phyloP scores from a whole-genome alignment of 306 rosid genomes.

The Hylodesmum podocarpum region DNA sequence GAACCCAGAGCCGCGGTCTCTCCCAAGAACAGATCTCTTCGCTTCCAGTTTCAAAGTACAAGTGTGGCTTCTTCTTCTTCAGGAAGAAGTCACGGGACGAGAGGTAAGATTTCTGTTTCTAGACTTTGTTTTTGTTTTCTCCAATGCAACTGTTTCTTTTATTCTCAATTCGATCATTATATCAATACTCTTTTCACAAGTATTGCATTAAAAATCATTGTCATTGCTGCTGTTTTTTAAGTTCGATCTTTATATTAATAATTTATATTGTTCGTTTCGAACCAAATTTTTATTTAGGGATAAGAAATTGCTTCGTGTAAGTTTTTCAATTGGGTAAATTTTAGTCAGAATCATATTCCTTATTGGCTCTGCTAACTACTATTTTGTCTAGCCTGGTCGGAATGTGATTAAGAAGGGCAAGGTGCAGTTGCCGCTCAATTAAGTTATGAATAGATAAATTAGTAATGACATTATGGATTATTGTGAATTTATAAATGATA shows the following conservation, averaged over 20 bases:
- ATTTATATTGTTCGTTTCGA: background rate
- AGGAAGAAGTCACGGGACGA: slow-evolving; percentile 66
- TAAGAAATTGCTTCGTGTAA: background rate
- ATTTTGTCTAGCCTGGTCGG: background rate
- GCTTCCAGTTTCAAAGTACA: slow-evolving; percentile 79
- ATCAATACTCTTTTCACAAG: background rate
- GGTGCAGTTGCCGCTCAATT: background rate
- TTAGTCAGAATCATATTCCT: background rate
- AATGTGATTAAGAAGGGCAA: background rate
- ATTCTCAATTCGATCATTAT: background rate
- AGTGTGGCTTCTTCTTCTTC: slow-evolving; percentile 56
- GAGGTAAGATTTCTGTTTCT: slow-evolving; percentile 46
- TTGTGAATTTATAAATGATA: background rate
- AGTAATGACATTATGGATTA: background rate
- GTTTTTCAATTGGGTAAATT: background rate
- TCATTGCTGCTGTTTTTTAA: background rate
- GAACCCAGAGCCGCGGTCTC: slow-evolving; percentile 83
- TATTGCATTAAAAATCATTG: background rate
- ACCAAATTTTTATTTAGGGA: background rate
- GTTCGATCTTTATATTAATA: background rate
- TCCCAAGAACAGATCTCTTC: slow-evolving; percentile 65
- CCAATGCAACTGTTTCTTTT: background rate
- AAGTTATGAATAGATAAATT: background rate
- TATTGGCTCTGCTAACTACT: background rate
- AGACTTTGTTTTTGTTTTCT: background rate